Evolutionary conservation across 1,284 basidiomycete species (phyloP).

Genomic region (Pseudozyma sp.): DNA sequence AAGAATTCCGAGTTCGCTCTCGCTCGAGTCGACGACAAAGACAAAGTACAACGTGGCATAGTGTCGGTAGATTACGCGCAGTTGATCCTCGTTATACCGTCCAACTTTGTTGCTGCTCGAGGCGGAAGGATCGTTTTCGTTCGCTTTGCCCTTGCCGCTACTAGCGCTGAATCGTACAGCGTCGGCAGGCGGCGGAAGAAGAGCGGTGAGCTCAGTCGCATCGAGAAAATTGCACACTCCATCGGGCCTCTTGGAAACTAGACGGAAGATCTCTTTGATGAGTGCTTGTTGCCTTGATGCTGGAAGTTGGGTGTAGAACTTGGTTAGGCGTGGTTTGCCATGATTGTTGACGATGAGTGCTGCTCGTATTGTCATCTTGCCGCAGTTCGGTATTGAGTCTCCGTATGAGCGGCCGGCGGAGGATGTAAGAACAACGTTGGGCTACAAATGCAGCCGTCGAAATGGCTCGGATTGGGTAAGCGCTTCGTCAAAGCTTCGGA

Average conservation of each 20-base stretch:
- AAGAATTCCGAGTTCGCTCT: constrained; percentile 94
- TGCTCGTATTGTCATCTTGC: constrained; percentile 82
- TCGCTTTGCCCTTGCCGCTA: constrained; percentile 10
- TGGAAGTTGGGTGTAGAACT: constrained; percentile 79
- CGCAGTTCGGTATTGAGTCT: no score
- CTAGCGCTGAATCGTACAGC: constrained; percentile 41
- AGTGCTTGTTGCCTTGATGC: constrained; percentile 62
- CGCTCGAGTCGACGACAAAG: constrained; percentile 92
- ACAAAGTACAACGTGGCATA: constrained; percentile 98
- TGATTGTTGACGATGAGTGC: constrained; percentile 87
- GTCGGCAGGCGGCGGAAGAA: constrained; percentile 55
- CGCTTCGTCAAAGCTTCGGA: no score
- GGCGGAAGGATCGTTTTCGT: constrained; percentile 2
- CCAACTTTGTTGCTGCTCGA: neutral
- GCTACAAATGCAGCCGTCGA: no score
- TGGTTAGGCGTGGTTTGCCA: constrained; percentile 88
- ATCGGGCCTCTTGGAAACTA: constrained; percentile 64
- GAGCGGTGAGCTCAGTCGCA: constrained; percentile 63
- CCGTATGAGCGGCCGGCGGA: no score
- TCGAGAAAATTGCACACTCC: constrained; percentile 67
- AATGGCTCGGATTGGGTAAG: no score
- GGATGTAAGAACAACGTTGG: no score
- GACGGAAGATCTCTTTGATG: constrained; percentile 63
- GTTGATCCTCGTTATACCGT: constrained; percentile 48
- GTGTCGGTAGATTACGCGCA: constrained; percentile 70